Evolutionary conservation across 139 green algal species (phyloP), one percentile per base, ranked within the genome.

Genomic region (Volvox reticuliferus): DNA sequence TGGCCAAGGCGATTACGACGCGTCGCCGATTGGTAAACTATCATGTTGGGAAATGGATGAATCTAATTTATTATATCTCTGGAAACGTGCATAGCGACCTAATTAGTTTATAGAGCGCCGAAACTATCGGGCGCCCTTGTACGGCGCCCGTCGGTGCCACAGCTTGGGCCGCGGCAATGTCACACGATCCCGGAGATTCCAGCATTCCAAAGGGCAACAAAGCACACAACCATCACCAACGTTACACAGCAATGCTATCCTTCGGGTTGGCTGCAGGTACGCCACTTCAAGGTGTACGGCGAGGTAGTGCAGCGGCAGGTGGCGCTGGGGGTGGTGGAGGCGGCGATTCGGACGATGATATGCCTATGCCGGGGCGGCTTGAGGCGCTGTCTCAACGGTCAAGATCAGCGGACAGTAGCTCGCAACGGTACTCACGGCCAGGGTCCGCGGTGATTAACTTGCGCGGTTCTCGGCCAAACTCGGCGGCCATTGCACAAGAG

Each of bases 401-500:
- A 0, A 65, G 80, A 5, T 88, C 82, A 6, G 67, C 77, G 36
- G 63, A 73, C 79, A 86, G 90, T 79, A 84, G 50, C 86, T 76
- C 73, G 5, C 81, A 77, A n/a, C 86, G 73, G 12, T 83, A 90
- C 50, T 95, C 91, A 12, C 85, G 83, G 17, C 91, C 93, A 22
- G 75, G 61, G 2, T 93, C 89, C 20, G 93, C 91, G 16, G 86
- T 94, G 24, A 92, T 94, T 24, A 86, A 95, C 69, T 83, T 96
- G 87, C 92, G 94, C 12, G 94, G 94, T 19, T 96, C 94, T 28
- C 82, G 94, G 6, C 94, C 94, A 63, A 96, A 95, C 89, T 95
- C 92, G 17, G 94, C 94, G 63, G 93, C 93, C 65, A 93, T 96
- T 20, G 94, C 94, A 61, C 88, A 93, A 73, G 92, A 93, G 89